Evolutionary conservation across 148 eudicot genomes (phyloP), one percentile per base, ranked within the genome.

Genomic region (Oxyria digyna): DNA sequence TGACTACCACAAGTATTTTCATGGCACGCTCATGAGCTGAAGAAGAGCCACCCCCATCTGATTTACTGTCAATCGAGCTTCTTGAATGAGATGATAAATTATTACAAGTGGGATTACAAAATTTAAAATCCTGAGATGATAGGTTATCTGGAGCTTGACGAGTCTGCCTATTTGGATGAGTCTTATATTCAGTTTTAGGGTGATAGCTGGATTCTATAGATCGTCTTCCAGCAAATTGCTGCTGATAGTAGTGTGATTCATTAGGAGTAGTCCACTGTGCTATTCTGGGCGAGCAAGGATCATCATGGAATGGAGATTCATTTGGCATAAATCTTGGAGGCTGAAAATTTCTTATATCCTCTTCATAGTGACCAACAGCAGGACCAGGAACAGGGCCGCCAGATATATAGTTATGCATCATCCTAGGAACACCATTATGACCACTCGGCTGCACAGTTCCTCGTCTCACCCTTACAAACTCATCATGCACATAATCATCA

Each of bases 71-170:
- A 68, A 48, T 23, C 29, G 79, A 52, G 57, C 57, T 67, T 59
- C 72, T 73, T 32, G 76, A 32, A 17, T 69, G 42, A 33, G 82
- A 55, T 14, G 64, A 57, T 57, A 29, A 37, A 20, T 77, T 52
- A 74, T 72, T 57, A 27, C 37, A 74, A 46, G 71, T 66, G 68
- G 42, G 67, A 76, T 52, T 41, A 80, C 71, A 85, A 80, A 68
- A 59, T 20, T 42, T 67, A 71, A 52, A 67, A 76, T 38, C 76
- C 20, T 43, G 68, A n/a, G n/a, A n/a, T n/a, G 59, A 59, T 40
- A 69, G 57, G 67, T 67, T 67, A 64, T 80, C 76, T 32, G 63
- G 78, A 74, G 75, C 88, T 80, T 29, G 76, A 66, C n/a, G 85
- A 29, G 65, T 29, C 20, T 31, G 65, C 33, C 20, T 59, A 59